Base-by-base conservation (phyloP, 1,139 yeast species). In the Meyerozyma guilliermondii region DNA sequence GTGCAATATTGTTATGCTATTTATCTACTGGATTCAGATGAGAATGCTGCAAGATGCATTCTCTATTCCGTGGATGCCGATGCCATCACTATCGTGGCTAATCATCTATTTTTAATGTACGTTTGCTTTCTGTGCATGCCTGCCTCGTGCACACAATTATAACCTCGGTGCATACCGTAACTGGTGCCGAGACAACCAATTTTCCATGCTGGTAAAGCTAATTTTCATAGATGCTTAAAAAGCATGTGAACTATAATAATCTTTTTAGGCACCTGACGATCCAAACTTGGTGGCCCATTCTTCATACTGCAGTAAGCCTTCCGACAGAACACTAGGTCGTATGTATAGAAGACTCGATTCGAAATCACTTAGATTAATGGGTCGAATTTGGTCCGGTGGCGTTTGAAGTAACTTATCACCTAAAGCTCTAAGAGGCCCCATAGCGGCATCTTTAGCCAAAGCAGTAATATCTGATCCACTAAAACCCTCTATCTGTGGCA, bases 401-500 rank as follows among this genome's bases (percentile, higher is more conserved):
- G 97, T 91, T 51, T 81, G 78, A 47, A 94, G 69, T 46, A 94
- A 72, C 43, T 87, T 82, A 49, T 92, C 98, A 3, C 98, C 98
- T 28, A 92, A 71, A 27, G 91, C 83, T 50, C 98, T 72, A 43
- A 94, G 67, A 1, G 98, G 98, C 0, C 98, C 97, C 97, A 92
- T 91, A 1, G 98, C 98, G 2, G 97, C 95, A 62, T 92, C 98
- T 61, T 92, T 92, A 2, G 98, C 96, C 51, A 92, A 68, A 0
- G 98, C 96, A 1, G 98, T 92, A 43, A 92, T 79, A 63, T 92
- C 98, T 52, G 95, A 83, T 3, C 98, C 98, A 40, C 96, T 83
- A 61, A 84, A 89, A 1, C 95, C 95, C 40, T 81, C 84, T 1
- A 89, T 89, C 53, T 79, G 65, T 11, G 68, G 68, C 35, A 87